Conservation (phyloP, 2,329 filamentous ascomycete species). For the Neonectria ditissima region DNA sequence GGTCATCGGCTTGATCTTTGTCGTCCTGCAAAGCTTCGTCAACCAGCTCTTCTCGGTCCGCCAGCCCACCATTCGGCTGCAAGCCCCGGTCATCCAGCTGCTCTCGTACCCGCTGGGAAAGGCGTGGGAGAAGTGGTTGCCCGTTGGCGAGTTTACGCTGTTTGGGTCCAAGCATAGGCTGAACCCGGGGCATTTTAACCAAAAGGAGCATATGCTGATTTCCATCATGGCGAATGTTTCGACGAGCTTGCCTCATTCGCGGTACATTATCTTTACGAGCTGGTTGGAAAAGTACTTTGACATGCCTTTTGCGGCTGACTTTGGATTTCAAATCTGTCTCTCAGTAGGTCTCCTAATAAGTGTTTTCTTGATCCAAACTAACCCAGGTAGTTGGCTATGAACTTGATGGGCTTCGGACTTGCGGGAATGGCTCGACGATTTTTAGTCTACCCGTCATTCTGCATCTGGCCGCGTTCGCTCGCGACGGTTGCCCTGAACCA, state of each 20-base stretch:
- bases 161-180: constrained; percentile 56
- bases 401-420: constrained; percentile 65
- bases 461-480: constrained; percentile 51
- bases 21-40: constrained; percentile 58
- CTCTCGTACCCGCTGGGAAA: constrained; percentile 61
- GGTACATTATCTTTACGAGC: constrained; percentile 37
- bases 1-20: constrained; percentile 62
- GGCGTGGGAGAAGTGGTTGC: constrained; percentile 56
- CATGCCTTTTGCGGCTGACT: constrained; percentile 35
- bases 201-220: constrained; percentile 71
- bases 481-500: constrained; percentile 39
- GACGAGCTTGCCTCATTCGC: constrained; percentile 36
- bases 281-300: constrained; percentile 43
- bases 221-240: constrained; percentile 59
- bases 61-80: constrained; percentile 62
- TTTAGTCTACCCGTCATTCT: constrained; percentile 60
- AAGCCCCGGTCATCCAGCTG: constrained; percentile 66
- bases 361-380: neutral
- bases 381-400: constrained; percentile 25
- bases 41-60: constrained; percentile 69
- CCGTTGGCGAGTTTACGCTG: constrained; percentile 58
- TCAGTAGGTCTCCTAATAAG: neutral
- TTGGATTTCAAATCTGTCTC: constrained; percentile 51
- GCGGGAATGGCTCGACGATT: constrained; percentile 63
- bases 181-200: constrained; percentile 67